Conservation (phyloP, 148 eudicot species). For the Rheum nobile region DNA sequence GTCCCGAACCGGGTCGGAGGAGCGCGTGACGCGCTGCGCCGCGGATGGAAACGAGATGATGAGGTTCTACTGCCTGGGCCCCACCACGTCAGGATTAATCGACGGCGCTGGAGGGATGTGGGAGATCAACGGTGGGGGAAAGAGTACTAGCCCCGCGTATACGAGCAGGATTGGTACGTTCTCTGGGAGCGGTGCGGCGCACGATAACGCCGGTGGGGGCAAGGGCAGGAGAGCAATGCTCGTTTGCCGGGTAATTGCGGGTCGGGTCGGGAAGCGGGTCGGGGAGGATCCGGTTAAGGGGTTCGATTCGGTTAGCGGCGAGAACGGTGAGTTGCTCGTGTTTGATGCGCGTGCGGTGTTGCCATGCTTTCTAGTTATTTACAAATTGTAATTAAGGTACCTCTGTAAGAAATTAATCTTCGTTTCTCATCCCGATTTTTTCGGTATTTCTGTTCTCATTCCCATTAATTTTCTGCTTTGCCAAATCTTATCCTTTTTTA, state of each 20-base stretch:
- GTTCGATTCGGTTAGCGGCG: constrained; percentile 43
- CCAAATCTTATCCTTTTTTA: neutral
- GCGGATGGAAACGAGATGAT: constrained; percentile 98
- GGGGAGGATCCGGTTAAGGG: constrained; percentile 19
- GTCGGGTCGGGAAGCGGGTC: constrained; percentile 43
- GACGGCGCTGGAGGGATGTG: constrained; percentile 34
- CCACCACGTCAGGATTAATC: constrained; percentile 20
- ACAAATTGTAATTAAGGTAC: constrained; percentile 40
- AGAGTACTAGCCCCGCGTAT: neutral
- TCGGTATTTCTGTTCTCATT: neutral
- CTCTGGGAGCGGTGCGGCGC: constrained; percentile 74
- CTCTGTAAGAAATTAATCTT: neutral
- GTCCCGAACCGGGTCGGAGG: constrained; percentile 23
- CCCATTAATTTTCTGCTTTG: neutral
- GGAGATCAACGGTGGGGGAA: constrained; percentile 31
- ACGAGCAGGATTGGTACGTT: constrained; percentile 44
- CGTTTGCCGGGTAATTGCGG: constrained; percentile 89
- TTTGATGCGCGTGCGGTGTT: constrained; percentile 83
- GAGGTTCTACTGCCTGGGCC: constrained; percentile 72
- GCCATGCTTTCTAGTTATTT: constrained; percentile 88
- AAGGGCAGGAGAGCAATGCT: constrained; percentile 68
- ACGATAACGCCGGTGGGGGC: constrained; percentile 68
- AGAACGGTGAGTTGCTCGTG: constrained; percentile 71
- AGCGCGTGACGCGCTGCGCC: constrained; percentile 32
- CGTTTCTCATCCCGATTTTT: neutral